Conservation (phyloP, 768 basidiomycete species). For the Boletus bicolor region DNA sequence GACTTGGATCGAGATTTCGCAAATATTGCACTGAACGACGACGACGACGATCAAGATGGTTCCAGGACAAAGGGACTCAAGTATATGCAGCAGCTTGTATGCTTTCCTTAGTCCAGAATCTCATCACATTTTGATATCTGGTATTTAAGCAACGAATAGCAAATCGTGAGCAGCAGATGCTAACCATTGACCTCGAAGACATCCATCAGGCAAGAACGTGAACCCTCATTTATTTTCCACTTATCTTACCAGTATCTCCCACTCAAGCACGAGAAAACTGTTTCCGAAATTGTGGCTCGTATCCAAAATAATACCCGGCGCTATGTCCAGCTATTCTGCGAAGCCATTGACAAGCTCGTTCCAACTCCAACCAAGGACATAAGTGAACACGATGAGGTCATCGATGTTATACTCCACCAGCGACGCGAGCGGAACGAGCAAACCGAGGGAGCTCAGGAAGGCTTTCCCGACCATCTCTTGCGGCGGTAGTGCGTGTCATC, state of each 20-base stretch:
- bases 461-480: constrained; percentile 88
- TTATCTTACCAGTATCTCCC: constrained; percentile 7
- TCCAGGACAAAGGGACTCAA: constrained; percentile 50
- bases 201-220: constrained; percentile 56
- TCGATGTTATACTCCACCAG: constrained; percentile 95
- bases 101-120: constrained; percentile 29
- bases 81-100: constrained; percentile 82
- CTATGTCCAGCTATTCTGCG: constrained; percentile 84
- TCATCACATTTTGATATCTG: constrained; percentile 20
- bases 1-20: constrained; percentile 67
- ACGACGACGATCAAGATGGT: constrained; percentile 33
- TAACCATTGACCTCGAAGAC: constrained; percentile 88
- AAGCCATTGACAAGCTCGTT: constrained; percentile 88
- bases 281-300: constrained; percentile 70
- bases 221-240: constrained; percentile 1
- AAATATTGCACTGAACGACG: constrained; percentile 62
- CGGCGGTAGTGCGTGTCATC: constrained; percentile 81
- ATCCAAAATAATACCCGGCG: constrained; percentile 86
- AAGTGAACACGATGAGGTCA: constrained; percentile 87
- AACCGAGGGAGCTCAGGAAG: constrained; percentile 65
- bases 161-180: constrained; percentile 88
- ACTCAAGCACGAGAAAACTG: constrained; percentile 62
- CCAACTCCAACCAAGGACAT: constrained; percentile 88
- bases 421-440: constrained; percentile 84
- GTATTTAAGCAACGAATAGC: constrained; percentile 78